Percentiles rank a stretch among this genome's conserved stretches.
Evolutionary conservation across 257 asterid species (phyloP).

Genomic region (Primulina huaijiensis): DNA sequence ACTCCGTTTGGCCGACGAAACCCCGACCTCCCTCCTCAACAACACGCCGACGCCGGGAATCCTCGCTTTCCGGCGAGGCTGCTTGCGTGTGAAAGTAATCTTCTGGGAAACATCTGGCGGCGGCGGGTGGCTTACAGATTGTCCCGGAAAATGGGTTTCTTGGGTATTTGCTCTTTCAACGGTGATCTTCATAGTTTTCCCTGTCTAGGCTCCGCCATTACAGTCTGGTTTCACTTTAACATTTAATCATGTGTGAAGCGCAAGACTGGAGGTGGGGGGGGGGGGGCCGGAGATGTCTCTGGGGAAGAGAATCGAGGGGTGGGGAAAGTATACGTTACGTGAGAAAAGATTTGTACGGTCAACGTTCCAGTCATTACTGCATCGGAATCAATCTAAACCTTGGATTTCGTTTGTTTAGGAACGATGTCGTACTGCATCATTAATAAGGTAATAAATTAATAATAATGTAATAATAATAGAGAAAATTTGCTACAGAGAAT

Average conservation of each 20-base stretch:
- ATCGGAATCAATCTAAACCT: conserved; percentile 22
- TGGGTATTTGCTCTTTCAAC: conserved; percentile 27
- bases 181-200: conserved; percentile 35
- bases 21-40: conserved; percentile 35
- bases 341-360: conserved; percentile 32
- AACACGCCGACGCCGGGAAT: conserved; percentile 33
- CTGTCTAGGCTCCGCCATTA: conserved; percentile 33
- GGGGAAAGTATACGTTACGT: background rate
- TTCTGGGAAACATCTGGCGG: conserved; percentile 39
- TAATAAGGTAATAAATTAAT: too few relatives aligned
- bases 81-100: conserved; percentile 32
- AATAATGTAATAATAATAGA: too few relatives aligned
- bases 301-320: background rate
- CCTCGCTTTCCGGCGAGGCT: conserved; percentile 45
- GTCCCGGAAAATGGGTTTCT: conserved; percentile 21
- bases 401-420: conserved; percentile 19
- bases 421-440: conserved; percentile 28
- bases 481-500: too few relatives aligned
- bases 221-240: background rate
- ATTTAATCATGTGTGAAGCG: background rate
- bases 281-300: conserved; percentile 23
- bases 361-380: conserved; percentile 26
- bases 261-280: background rate
- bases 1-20: conserved; percentile 31
- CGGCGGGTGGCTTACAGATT: conserved; percentile 21